Percentiles rank a stretch among this genome's conserved stretches.
phyloP scores from a whole-genome alignment of 2,329 filamentous ascomycete species.

The Venturia effusa region DNA sequence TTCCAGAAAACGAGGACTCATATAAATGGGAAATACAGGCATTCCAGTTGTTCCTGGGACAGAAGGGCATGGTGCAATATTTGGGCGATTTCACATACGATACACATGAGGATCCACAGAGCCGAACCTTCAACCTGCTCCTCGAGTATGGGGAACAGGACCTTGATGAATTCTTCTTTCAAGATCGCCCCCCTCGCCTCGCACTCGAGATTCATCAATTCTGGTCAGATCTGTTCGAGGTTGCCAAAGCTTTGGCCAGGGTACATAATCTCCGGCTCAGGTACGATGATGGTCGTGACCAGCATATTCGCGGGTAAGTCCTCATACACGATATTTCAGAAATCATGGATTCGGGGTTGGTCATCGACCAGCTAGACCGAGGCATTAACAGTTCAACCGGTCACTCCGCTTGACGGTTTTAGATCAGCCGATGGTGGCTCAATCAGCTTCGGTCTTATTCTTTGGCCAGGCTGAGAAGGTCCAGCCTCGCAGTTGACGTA shows the following conservation, averaged over 20 bases:
- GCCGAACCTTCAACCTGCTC: conserved; percentile 22
- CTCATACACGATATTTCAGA: too few species aligned
- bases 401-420: too few species aligned
- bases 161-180: conserved; percentile 20
- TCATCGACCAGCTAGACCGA: too few species aligned
- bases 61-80: background rate
- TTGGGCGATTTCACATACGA: background rate
- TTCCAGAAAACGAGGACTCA: conserved; percentile 12
- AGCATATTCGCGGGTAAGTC: conserved; percentile 14
- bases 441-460: too few species aligned
- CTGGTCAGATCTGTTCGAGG: conserved; percentile 22
- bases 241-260: conserved; percentile 20
- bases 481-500: too few species aligned
- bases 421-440: too few species aligned
- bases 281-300: conserved; percentile 10
- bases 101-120: conserved; percentile 7
- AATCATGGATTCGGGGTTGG: too few species aligned
- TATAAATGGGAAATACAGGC: conserved; percentile 22
- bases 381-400: too few species aligned
- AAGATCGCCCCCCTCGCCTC: conserved; percentile 19
- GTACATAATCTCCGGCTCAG: conserved; percentile 17
- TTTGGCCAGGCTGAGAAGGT: too few species aligned
- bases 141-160: conserved; percentile 27
- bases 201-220: conserved; percentile 19
- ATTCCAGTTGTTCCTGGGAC: conserved; percentile 17